These are phyloP conservation scores for Candida boidinii DNA, from an alignment of 805 yeast genomes.

Conservation along the genomic window DNA sequence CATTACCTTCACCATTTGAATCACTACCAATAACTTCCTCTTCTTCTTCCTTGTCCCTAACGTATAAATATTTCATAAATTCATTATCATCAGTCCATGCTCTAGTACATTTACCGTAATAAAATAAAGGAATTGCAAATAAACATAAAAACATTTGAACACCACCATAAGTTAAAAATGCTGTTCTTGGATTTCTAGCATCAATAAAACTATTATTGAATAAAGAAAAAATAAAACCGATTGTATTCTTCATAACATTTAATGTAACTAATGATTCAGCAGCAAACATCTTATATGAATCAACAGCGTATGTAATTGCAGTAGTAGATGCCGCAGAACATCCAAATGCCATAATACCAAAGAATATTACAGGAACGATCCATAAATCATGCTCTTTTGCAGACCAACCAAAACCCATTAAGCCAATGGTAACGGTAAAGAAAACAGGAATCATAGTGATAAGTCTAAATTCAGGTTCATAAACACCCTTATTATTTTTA, in stretches of 20 bases:
- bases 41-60: conserved; percentile 4
- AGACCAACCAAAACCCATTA: conserved; percentile 62
- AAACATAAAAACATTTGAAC: conserved; percentile 40
- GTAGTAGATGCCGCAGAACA: conserved; percentile 54
- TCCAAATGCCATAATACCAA: conserved; percentile 51
- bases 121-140: conserved; percentile 41
- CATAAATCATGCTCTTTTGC: conserved; percentile 35
- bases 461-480: conserved; percentile 56
- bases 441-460: conserved; percentile 44
- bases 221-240: conserved; percentile 49
- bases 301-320: conserved; percentile 52
- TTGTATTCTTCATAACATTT: conserved; percentile 42
- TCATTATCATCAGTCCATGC: conserved; percentile 43
- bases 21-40: not conserved
- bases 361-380: conserved; percentile 50
- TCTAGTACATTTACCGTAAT: conserved; percentile 43
- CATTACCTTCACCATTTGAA: not conserved
- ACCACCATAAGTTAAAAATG: conserved; percentile 44
- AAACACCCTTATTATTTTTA: conserved; percentile 39
- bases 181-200: conserved; percentile 32
- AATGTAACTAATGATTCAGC: conserved; percentile 50
- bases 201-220: conserved; percentile 42
- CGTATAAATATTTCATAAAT: conserved; percentile 30
- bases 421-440: conserved; percentile 35
- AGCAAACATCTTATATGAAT: conserved; percentile 47